A percentile compares a stretch with the other conserved stretches of the same genome.
Conservation (phyloP, 352 stramenopile genomes). For the Globisporangium alternatum region DNA sequence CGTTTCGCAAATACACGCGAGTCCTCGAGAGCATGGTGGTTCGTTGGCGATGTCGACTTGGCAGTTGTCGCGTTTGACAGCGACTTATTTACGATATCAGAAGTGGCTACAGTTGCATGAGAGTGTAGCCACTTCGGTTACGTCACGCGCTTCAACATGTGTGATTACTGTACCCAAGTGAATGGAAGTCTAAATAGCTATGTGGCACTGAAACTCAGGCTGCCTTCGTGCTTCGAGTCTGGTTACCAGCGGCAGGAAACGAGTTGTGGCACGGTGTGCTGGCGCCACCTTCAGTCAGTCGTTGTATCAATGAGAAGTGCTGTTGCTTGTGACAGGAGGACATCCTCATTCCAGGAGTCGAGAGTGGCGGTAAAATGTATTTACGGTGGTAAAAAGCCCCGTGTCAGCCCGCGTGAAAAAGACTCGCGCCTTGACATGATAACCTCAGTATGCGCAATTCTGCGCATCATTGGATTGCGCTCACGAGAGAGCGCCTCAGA, state of each 20-base stretch:
- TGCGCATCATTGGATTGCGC: neutral
- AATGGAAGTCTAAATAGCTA: too few species aligned
- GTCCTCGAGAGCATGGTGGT: neutral
- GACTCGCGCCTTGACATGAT: neutral
- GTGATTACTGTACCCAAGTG: neutral
- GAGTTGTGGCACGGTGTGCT: too few species aligned
- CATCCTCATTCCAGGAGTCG: too few species aligned
- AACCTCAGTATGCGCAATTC: neutral
- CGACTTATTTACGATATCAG: too few species aligned
- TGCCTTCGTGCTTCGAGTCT: too few species aligned
- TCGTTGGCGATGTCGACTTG: neutral
- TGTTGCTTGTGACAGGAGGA: too few species aligned
- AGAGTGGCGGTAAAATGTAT: neutral
- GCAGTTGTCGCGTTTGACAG: neutral
- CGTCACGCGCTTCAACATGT: neutral
- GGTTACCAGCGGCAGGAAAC: too few species aligned
- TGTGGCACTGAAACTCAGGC: too few species aligned
- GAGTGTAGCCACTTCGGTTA: neutral
- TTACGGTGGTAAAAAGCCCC: neutral
- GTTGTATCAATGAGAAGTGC: too few species aligned
- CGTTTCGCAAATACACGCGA: neutral
- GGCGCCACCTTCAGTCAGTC: too few species aligned
- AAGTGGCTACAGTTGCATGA: neutral
- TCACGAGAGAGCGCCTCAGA: too few species aligned
- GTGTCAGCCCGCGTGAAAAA: neutral